A percentile compares a stretch with the other conserved stretches of the same genome.
Evolutionary conservation across 495 filamentous ascomycete genomes (phyloP).

Genomic region (Hyaloscypha bicolor): DNA sequence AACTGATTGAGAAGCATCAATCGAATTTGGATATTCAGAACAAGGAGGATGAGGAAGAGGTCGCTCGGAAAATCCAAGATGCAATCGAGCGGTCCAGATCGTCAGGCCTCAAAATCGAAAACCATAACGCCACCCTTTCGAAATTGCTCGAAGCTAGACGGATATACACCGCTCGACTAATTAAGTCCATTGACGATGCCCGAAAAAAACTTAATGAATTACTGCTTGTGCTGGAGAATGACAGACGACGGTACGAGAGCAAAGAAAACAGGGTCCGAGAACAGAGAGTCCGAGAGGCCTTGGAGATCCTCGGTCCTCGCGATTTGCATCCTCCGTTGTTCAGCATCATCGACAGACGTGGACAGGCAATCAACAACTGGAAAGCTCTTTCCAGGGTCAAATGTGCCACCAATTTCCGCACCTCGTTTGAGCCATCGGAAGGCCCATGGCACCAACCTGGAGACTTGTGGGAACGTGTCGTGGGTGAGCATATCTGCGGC

Average conservation of each 20-base stretch:
- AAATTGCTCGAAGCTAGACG: constrained; percentile 13
- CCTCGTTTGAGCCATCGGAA: constrained; percentile 8
- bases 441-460: constrained; percentile 25
- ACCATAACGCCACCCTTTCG: constrained; percentile 3
- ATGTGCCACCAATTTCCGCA: background rate
- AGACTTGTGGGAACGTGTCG: constrained; percentile 22
- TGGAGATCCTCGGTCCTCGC: constrained; percentile 24
- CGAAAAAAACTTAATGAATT: constrained; percentile 1
- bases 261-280: constrained; percentile 13
- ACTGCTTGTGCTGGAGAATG: constrained; percentile 10
- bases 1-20: constrained; percentile 6
- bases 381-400: constrained; percentile 21
- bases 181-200: background rate
- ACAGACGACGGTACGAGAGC: constrained; percentile 12
- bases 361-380: constrained; percentile 23
- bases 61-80: constrained; percentile 13
- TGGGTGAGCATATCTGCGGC: constrained; percentile 24
- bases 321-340: constrained; percentile 23
- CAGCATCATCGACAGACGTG: constrained; percentile 20
- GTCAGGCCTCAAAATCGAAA: constrained; percentile 9
- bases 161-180: background rate
- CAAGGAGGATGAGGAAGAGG: constrained; percentile 8
- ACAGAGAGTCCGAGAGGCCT: constrained; percentile 12
- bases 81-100: constrained; percentile 10
- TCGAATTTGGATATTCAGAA: background rate